phyloP scores from a whole-genome alignment of 345 rosid species.

The Cardamine resedifolia region DNA sequence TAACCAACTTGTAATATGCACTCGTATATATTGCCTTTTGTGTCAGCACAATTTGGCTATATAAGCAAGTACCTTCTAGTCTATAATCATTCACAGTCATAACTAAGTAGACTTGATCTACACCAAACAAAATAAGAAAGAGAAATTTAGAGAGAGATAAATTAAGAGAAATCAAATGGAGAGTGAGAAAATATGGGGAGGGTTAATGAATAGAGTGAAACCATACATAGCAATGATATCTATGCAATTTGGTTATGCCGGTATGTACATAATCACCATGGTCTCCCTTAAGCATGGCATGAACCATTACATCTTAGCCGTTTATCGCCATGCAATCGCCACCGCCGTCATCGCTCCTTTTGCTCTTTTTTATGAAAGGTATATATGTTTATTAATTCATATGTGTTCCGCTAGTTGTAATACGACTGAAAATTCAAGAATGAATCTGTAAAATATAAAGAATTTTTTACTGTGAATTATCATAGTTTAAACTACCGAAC shows the following conservation, averaged over 20 bases:
- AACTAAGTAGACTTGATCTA: constrained; percentile 8
- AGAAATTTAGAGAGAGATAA: constrained; percentile 5
- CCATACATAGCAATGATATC: constrained; percentile 75
- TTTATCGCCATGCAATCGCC: constrained; percentile 82
- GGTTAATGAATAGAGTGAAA: constrained; percentile 46
- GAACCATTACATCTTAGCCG: constrained; percentile 73
- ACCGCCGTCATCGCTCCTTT: constrained; percentile 72
- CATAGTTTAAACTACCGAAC: not conserved
- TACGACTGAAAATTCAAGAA: not conserved
- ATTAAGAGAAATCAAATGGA: constrained; percentile 19
- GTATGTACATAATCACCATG: constrained; percentile 81
- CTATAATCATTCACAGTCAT: constrained; percentile 27
- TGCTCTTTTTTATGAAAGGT: constrained; percentile 84
- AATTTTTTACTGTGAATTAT: not conserved
- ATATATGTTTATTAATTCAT: not conserved
- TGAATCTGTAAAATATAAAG: not conserved
- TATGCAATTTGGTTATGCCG: constrained; percentile 87
- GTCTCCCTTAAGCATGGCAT: constrained; percentile 75
- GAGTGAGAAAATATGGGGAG: constrained; percentile 36
- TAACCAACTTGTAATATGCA: constrained; percentile 31
- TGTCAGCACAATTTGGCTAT: constrained; percentile 39
- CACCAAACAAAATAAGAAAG: constrained; percentile 25
- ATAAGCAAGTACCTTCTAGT: constrained; percentile 31
- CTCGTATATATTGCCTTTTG: constrained; percentile 35
- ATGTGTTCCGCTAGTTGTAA: not conserved